Evolutionary conservation across 768 basidiomycete genomes (phyloP), one percentile per base, ranked within the genome.

Genomic region (Mycena amicta): DNA sequence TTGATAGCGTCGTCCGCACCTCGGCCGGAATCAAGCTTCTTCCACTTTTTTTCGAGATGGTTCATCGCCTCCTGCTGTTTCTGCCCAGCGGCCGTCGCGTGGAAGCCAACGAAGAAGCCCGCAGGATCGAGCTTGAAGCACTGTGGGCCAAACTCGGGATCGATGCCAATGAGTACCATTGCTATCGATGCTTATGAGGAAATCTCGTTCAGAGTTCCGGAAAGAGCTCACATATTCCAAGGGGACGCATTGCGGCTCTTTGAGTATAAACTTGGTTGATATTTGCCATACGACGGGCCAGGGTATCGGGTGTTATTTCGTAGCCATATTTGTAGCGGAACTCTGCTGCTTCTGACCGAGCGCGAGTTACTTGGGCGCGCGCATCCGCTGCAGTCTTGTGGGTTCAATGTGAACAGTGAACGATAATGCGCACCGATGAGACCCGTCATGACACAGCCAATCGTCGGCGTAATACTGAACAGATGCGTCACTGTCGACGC

Each of bases 11-110:
- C 89, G 50, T 94, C 90, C 0, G 88, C 90, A 22, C 92, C 92
- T 52, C 76, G 76, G 16, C 90, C 90, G 23, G 81, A 83, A 67
- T 92, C 88, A 28, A 94, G 78, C 72, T 94, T 94, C 80, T 98
- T 99, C 95, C 94, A 98, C 72, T 93, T 93, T 79, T 98, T 98
- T 78, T 99, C 97, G 43, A 99, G 81, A 69, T 94, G 91, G 72
- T 98, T 98, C 88, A 95, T 97, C 1, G 93, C 95, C 70, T 99
- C 97, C 69, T 97, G 96, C 68, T 98, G 97, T 68, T 99, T 98
- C 72, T 92, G 90, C 0, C 97, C 97, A 2, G 95, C 90, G 0
- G 96, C 87, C 2, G 96, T 96, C 8, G 97, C 97, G 66, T 98
- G 95, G 79, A 95, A 98, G 0, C 97, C 97, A 45, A 97, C 93